Percentiles rank a stretch among this genome's conserved stretches.
phyloP scores from a whole-genome alignment of 345 rosid species.

The Citrus cavaleriei region DNA sequence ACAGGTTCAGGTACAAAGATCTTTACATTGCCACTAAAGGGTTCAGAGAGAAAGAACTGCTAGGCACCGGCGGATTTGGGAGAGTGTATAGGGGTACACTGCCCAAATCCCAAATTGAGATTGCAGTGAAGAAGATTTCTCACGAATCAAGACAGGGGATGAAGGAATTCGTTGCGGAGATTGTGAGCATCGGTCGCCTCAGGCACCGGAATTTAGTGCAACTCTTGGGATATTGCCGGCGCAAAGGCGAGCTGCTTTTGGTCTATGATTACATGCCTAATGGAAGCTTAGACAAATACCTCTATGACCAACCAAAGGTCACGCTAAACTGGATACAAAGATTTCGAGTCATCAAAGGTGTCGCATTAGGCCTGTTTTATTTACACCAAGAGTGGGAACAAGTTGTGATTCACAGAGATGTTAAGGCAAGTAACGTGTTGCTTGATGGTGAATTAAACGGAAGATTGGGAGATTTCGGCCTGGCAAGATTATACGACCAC shows the following conservation, averaged over 20 bases:
- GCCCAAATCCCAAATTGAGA: slow-evolving; percentile 34
- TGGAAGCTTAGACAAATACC: slow-evolving; percentile 55
- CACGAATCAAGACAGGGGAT: slow-evolving; percentile 66
- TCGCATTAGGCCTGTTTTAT: slow-evolving; percentile 49
- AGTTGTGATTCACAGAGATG: slow-evolving; percentile 61
- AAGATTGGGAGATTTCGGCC: slow-evolving; percentile 62
- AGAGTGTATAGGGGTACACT: slow-evolving; percentile 56
- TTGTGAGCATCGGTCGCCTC: slow-evolving; percentile 49
- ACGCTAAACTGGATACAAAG: slow-evolving; percentile 55
- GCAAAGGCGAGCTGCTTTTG: slow-evolving; percentile 54
- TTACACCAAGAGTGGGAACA: slow-evolving; percentile 71
- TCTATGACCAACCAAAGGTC: slow-evolving; percentile 36
- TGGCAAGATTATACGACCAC: slow-evolving; percentile 58
- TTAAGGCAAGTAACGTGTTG: slow-evolving; percentile 62
- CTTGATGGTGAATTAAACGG: slow-evolving; percentile 53
- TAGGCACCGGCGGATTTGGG: slow-evolving; percentile 71
- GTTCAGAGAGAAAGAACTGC: slow-evolving; percentile 48
- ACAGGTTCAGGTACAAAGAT: slow-evolving; percentile 59
- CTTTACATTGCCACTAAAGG: slow-evolving; percentile 63
- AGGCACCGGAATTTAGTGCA: slow-evolving; percentile 57
- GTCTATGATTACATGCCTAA: slow-evolving; percentile 73
- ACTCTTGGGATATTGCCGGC: slow-evolving; percentile 55
- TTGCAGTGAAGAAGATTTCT: slow-evolving; percentile 63
- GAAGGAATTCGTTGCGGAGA: slow-evolving; percentile 58
- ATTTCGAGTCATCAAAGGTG: slow-evolving; percentile 46